Evolutionary conservation across 768 basidiomycete genomes (phyloP).

Genomic region (Stropharia rugosoannulata): DNA sequence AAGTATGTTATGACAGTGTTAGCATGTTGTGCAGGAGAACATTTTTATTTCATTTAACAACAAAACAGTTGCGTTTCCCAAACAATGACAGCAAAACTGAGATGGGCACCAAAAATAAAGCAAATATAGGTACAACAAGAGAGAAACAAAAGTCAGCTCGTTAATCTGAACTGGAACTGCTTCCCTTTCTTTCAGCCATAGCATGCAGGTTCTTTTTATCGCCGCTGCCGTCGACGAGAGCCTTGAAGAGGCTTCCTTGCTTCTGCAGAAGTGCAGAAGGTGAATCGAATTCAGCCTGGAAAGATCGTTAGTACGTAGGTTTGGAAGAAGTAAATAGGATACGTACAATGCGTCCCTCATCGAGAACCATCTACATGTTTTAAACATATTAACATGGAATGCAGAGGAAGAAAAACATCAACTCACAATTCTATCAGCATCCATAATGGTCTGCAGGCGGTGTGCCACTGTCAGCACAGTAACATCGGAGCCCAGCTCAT

Average conservation of each 20-base stretch:
- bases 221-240: constrained; percentile 57
- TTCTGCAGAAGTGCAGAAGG: constrained; percentile 51
- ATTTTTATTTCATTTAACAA: neutral
- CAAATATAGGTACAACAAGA: neutral
- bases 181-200: constrained; percentile 30
- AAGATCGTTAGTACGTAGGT: neutral
- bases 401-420: constrained; percentile 22
- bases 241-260: constrained; percentile 47
- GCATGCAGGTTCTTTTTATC: constrained; percentile 49
- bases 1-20: neutral
- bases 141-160: neutral
- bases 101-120: neutral
- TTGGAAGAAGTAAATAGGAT: neutral
- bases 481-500: constrained; percentile 58
- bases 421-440: constrained; percentile 48
- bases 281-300: constrained; percentile 53
- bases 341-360: constrained; percentile 25
- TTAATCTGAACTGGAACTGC: neutral
- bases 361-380: constrained; percentile 41
- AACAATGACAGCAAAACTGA: too few species aligned
- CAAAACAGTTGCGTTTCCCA: too few species aligned
- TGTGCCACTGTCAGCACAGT: constrained; percentile 70
- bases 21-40: neutral
- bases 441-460: constrained; percentile 63
- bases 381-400: neutral